phyloP scores from a whole-genome alignment of 2,329 filamentous ascomycete genomes.

The Chlorencoelia australis region DNA sequence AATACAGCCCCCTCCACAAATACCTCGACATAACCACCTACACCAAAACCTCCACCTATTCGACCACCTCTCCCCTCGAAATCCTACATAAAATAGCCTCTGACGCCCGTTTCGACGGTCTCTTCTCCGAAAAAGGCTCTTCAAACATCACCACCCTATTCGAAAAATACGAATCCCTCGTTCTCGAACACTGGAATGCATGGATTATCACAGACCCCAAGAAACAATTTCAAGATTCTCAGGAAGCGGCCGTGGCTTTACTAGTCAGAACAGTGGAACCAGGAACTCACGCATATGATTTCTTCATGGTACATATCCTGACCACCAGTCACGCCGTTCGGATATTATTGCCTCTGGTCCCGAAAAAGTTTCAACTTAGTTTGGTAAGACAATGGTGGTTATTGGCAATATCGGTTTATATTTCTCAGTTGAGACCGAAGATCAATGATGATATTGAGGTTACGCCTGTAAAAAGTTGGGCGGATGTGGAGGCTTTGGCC shows the following conservation, averaged over 20 bases:
- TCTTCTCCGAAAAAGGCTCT: conserved; percentile 49
- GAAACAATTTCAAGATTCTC: conserved; percentile 65
- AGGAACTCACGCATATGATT: conserved; percentile 61
- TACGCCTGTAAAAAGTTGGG: conserved; percentile 53
- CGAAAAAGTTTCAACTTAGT: conserved; percentile 58
- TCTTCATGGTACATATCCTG: conserved; percentile 72
- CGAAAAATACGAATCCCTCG: conserved; percentile 52
- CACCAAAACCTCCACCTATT: conserved; percentile 51
- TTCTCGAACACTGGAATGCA: conserved; percentile 85
- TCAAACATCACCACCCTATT: conserved; percentile 62
- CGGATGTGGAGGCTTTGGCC: conserved; percentile 62
- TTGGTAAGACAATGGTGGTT: conserved; percentile 88
- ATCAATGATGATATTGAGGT: conserved; percentile 58
- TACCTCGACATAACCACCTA: conserved; percentile 66
- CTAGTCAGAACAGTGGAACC: conserved; percentile 49
- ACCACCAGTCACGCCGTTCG: conserved; percentile 82
- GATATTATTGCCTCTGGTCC: conserved; percentile 71
- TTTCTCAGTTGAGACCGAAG: conserved; percentile 61
- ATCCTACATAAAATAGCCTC: conserved; percentile 58
- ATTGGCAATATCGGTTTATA: conserved; percentile 66
- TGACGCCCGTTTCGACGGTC: conserved; percentile 59
- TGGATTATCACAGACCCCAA: conserved; percentile 64
- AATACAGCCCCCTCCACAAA: conserved; percentile 51
- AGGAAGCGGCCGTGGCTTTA: conserved; percentile 50
- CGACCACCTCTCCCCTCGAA: conserved; percentile 53